Percentiles rank a stretch among this genome's conserved stretches.
Evolutionary conservation across 768 basidiomycete genomes (phyloP).

Genomic region (Aureoboletus auriporus): DNA sequence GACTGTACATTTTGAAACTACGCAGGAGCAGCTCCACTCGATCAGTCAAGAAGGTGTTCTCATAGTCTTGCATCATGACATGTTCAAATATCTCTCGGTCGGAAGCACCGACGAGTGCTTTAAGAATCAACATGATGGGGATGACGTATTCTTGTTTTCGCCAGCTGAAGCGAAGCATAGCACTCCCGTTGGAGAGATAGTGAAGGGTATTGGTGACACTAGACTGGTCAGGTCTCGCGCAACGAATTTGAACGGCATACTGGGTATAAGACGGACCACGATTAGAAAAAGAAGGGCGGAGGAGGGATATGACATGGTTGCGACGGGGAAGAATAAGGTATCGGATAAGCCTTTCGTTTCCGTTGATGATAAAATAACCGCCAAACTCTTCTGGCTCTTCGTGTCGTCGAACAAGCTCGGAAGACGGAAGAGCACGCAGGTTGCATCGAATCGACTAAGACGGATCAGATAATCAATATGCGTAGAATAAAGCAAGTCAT

Average conservation of each 20-base stretch:
- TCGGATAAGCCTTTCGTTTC: conserved; percentile 97
- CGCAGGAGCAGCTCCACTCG: conserved; percentile 91
- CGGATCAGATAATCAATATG: not conserved
- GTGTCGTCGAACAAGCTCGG: conserved; percentile 81
- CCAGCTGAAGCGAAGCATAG: conserved; percentile 97
- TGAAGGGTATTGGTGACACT: conserved; percentile 95
- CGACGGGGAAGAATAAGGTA: conserved; percentile 95
- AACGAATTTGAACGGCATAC: conserved; percentile 93
- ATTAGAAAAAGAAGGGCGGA: conserved; percentile 86
- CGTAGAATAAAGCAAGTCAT: conserved; percentile 30
- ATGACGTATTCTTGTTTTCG: conserved; percentile 98
- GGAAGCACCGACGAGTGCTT: conserved; percentile 85
- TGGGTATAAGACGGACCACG: conserved; percentile 94
- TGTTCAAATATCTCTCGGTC: conserved; percentile 98
- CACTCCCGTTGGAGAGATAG: conserved; percentile 92
- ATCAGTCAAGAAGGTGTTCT: conserved; percentile 96
- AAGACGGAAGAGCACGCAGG: conserved; percentile 77
- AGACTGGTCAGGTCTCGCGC: conserved; percentile 90
- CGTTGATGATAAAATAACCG: conserved; percentile 98
- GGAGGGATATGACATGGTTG: conserved; percentile 90
- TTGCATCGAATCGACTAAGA: conserved; percentile 87
- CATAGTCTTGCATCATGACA: conserved; percentile 93
- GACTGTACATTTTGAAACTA: conserved; percentile 90
- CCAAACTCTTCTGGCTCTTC: conserved; percentile 99
- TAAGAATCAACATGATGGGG: conserved; percentile 94